Evolutionary conservation across 2,329 filamentous ascomycete genomes (phyloP).

Genomic region (Xylariaceae sp.): DNA sequence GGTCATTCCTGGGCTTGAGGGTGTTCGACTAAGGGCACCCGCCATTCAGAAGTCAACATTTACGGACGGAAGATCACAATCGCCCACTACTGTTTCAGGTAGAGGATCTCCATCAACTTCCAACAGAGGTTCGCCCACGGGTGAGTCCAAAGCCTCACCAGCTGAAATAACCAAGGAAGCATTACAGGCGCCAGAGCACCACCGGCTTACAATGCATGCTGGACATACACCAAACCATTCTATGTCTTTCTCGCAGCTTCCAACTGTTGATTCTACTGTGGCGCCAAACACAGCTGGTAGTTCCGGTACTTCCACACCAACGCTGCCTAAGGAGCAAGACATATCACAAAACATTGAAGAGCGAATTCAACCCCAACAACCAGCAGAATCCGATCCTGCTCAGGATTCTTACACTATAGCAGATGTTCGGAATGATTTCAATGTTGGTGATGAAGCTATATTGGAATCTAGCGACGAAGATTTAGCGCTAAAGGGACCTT

Average conservation of each 20-base stretch:
- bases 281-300: conserved; percentile 47
- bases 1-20: conserved; percentile 65
- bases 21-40: conserved; percentile 61
- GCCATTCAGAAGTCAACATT: conserved; percentile 61
- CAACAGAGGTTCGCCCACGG: conserved; percentile 34
- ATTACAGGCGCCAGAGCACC: conserved; percentile 54
- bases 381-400: conserved; percentile 14
- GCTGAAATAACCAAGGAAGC: conserved; percentile 53
- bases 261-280: conserved; percentile 51
- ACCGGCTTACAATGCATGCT: conserved; percentile 65
- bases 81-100: conserved; percentile 37
- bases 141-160: conserved; percentile 38
- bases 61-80: conserved; percentile 41
- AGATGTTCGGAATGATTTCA: conserved; percentile 1
- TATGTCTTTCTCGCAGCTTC: conserved; percentile 57
- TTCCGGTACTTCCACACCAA: conserved; percentile 49
- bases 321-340: conserved; percentile 17
- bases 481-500: conserved; percentile 54
- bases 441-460: conserved; percentile 28
- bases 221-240: conserved; percentile 67
- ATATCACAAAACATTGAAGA: not conserved
- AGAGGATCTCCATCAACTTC: conserved; percentile 39
- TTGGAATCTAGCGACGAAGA: conserved; percentile 53
- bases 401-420: conserved; percentile 21
- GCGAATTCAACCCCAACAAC: conserved; percentile 26